Evolutionary conservation across 2,329 filamentous ascomycete genomes (phyloP).

Genomic region (Xylaria digitata): DNA sequence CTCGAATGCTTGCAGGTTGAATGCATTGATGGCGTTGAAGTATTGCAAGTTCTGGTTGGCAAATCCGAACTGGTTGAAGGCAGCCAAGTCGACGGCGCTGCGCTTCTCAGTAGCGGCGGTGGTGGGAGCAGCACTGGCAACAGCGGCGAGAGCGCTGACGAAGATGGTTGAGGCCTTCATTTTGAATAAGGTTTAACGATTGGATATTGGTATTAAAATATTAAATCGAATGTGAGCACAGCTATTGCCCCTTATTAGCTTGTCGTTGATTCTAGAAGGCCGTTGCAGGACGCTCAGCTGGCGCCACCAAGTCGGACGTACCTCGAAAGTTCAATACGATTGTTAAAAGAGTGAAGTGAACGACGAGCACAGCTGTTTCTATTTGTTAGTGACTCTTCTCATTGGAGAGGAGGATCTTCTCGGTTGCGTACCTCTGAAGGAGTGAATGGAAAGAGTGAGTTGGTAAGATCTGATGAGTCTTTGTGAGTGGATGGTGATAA

Average conservation of each 20-base stretch:
- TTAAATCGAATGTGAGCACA: conserved; percentile 57
- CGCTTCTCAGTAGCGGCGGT: conserved; percentile 43
- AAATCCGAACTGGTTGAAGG: conserved; percentile 50
- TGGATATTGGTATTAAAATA: conserved; percentile 50
- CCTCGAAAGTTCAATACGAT: conserved; percentile 56
- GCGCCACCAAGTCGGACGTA: conserved; percentile 38
- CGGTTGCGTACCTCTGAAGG: conserved; percentile 57
- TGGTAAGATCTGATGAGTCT: conserved; percentile 52
- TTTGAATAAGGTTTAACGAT: conserved; percentile 51
- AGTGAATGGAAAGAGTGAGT: conserved; percentile 56
- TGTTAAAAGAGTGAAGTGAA: conserved; percentile 57
- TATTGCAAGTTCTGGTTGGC: conserved; percentile 54
- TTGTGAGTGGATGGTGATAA: conserved; percentile 51
- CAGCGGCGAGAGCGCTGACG: conserved; percentile 57
- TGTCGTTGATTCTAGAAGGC: not conserved
- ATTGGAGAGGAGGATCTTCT: conserved; percentile 11
- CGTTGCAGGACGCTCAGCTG: not conserved
- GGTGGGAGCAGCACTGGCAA: conserved; percentile 58
- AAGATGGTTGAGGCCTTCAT: conserved; percentile 63
- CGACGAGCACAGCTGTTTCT: conserved; percentile 60
- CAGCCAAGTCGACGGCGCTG: conserved; percentile 49
- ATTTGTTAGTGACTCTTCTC: conserved; percentile 40
- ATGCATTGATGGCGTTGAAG: conserved; percentile 50
- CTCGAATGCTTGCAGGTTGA: conserved; percentile 48
- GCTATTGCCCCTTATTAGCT: conserved; percentile 51